Evolutionary conservation across 441 rosid genomes (phyloP).

Genomic region (Omphalea diandra): DNA sequence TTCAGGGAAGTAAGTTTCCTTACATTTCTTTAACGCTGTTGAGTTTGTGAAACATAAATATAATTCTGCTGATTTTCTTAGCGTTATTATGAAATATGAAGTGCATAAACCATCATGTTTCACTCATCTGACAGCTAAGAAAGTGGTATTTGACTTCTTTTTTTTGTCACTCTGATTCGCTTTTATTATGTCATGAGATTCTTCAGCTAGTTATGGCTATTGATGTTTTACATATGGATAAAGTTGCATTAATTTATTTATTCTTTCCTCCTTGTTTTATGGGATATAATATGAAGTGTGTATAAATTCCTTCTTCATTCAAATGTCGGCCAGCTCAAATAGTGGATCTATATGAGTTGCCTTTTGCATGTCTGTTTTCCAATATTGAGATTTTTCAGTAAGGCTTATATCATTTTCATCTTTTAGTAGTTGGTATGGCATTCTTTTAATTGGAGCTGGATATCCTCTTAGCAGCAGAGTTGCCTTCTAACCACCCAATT

Average conservation of each 20-base stretch:
- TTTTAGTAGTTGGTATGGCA: background rate
- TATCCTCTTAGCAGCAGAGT: constrained; percentile 5
- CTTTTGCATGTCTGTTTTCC: background rate
- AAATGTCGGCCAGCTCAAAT: background rate
- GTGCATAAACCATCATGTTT: background rate
- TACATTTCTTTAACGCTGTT: constrained; percentile 12
- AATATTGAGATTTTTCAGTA: constrained; percentile 11
- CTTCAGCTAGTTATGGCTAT: constrained; percentile 6
- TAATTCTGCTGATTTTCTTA: background rate
- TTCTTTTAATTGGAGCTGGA: constrained; percentile 10
- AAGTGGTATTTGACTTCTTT: too few relatives aligned
- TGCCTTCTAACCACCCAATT: constrained; percentile 26
- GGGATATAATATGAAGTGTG: background rate
- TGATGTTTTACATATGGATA: constrained; percentile 18
- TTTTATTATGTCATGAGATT: constrained; percentile 10
- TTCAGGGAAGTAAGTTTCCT: constrained; percentile 86
- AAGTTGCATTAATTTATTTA: background rate
- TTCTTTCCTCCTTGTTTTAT: background rate
- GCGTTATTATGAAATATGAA: constrained; percentile 8
- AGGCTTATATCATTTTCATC: background rate
- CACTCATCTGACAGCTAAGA: constrained; percentile 1
- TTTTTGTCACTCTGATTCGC: background rate
- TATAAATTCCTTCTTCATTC: background rate
- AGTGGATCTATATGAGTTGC: background rate
- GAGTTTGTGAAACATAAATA: constrained; percentile 18